These are phyloP conservation scores for Litsea cubeba DNA, from an alignment of 164 flowering plant species.

Conservation along the genomic window DNA sequence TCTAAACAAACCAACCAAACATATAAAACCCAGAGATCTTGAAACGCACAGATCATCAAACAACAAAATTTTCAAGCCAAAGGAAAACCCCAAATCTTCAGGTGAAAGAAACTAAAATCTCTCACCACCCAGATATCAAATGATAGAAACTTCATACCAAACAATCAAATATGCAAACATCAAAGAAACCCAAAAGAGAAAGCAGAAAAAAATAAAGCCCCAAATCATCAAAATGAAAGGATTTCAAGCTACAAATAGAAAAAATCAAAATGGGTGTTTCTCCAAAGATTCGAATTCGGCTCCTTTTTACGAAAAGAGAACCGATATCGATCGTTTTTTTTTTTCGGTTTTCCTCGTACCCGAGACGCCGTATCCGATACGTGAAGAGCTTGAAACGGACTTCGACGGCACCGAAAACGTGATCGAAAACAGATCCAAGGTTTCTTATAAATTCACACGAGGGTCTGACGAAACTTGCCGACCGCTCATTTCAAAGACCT, in stretches of 20 bases:
- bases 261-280: background rate
- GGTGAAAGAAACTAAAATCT: too few species aligned
- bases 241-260: background rate
- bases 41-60: background rate
- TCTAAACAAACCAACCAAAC: constrained; percentile 1
- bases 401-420: background rate
- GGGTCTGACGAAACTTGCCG: background rate
- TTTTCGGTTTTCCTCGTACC: background rate
- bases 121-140: background rate
- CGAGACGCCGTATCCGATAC: background rate
- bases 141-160: background rate
- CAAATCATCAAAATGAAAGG: background rate
- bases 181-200: background rate
- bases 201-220: background rate
- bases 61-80: background rate
- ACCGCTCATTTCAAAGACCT: background rate
- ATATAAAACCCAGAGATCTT: too few species aligned
- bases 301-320: too few species aligned
- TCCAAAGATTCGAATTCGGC: background rate
- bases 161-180: background rate
- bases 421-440: background rate
- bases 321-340: background rate
- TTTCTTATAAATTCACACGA: background rate
- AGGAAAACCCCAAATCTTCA: background rate
- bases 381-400: background rate